phyloP scores from a whole-genome alignment of 495 filamentous ascomycete genomes.

The Penicillium diatomitis region DNA sequence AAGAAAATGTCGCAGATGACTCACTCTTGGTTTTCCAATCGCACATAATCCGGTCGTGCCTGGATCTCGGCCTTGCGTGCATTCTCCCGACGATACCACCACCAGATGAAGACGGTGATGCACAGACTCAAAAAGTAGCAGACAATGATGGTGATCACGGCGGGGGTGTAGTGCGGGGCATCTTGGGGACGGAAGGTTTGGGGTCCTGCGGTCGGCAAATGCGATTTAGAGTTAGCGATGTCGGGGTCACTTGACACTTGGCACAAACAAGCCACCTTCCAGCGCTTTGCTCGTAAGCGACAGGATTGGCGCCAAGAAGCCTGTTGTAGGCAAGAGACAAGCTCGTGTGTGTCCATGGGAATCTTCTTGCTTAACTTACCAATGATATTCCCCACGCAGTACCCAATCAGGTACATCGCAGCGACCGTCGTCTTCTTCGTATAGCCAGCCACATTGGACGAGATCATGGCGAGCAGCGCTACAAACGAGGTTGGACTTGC shows the following conservation, averaged over 20 bases:
- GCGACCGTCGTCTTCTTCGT: conserved; percentile 70
- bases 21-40: conserved; percentile 59
- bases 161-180: conserved; percentile 55
- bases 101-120: conserved; percentile 52
- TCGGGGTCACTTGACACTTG: too few species aligned
- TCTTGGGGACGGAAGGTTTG: conserved; percentile 52
- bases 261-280: too few species aligned
- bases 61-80: conserved; percentile 47
- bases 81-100: conserved; percentile 54
- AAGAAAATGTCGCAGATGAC: conserved; percentile 6
- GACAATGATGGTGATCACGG: conserved; percentile 59
- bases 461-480: conserved; percentile 44
- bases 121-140: conserved; percentile 48
- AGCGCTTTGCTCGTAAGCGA: too few species aligned
- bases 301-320: too few species aligned
- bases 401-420: conserved; percentile 59
- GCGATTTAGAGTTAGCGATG: not conserved
- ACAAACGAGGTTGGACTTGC: conserved; percentile 44
- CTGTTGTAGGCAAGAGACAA: too few species aligned
- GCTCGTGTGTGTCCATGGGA: too few species aligned
- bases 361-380: conserved; percentile 14
- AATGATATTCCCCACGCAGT: conserved; percentile 43
- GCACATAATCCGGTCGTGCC: conserved; percentile 48
- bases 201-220: conserved; percentile 24
- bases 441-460: conserved; percentile 60